Evolutionary conservation across 768 basidiomycete genomes (phyloP), one percentile per base, ranked within the genome.

Genomic region (Suillus tomentosus): DNA sequence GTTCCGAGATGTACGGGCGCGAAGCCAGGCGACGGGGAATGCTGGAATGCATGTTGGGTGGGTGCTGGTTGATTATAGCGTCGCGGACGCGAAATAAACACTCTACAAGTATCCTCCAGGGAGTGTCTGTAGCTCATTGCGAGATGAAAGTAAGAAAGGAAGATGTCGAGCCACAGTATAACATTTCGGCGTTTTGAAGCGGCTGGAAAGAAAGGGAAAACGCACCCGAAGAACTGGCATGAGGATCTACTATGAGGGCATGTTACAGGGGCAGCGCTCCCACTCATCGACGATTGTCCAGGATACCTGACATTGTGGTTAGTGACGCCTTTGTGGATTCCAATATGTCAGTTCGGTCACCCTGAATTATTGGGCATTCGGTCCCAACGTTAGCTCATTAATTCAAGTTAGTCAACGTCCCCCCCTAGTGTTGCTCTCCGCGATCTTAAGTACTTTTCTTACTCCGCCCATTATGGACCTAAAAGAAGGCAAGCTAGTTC

Each of bases 91-190:
- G 74, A 73, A 40, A 76, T 61, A 54, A 74, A 73, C 10, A 76
- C 42, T 60, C 66, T 61, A 67, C 76, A 76, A 0, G 71, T 67
- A 59, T 76, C 74, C 59, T 74, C 76, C 60, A 76, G 73, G 62
- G 76, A 77, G 53, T 51, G 64, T 53, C 62, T 70, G 62, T 66
- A 67, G 64, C 24, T 63, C 74, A 76, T 77, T 65, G 68, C 15
- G 31, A 60, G 48, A 54, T 24, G 40, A 64, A 59, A 65, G 71
- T 67, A 42, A 62, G 58, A 66, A 51, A 58, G 54, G 37, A 61
- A 61, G 55, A 61, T 14, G 15, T 60, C 14, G 60, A 61, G 55
- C 48, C 45, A 36, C 37, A 58, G 54, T 27, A 31, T 42, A 43
- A 58, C 40, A 42, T 11, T 10, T 2, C 57, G 40, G 57, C 24